These are phyloP conservation scores for Microbotryomycetes sp. DNA, from an alignment of 1,284 basidiomycete genomes.

Conservation along the genomic window DNA sequence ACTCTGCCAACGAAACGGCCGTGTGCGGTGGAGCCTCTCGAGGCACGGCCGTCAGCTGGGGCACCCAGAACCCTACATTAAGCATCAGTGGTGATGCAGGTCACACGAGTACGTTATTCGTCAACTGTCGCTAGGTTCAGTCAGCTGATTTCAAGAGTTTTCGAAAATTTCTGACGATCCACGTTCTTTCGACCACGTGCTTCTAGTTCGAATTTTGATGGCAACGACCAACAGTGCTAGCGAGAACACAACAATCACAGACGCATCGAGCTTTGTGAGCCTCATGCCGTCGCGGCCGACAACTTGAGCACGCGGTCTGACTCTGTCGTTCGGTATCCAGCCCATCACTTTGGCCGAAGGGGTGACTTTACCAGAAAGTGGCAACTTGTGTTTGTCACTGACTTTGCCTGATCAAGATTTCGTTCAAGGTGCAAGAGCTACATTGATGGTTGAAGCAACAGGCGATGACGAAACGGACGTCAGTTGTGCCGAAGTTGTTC, in stretches of 20 bases:
- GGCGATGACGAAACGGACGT: slow-evolving; percentile 12
- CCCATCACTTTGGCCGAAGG: slow-evolving; percentile 8
- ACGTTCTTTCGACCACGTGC: neutral
- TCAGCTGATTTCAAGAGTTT: too few relatives aligned
- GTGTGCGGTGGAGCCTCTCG: slow-evolving; percentile 17
- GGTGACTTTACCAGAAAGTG: slow-evolving; percentile 9
- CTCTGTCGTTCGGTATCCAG: neutral
- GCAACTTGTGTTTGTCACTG: slow-evolving; percentile 22
- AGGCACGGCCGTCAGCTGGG: slow-evolving; percentile 7
- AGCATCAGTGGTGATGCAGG: slow-evolving; percentile 17
- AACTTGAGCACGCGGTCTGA: too few relatives aligned
- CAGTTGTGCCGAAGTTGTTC: slow-evolving; percentile 16
- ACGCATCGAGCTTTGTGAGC: slow-evolving; percentile 13
- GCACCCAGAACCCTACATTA: slow-evolving; percentile 9
- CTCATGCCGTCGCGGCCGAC: neutral
- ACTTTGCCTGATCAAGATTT: neutral
- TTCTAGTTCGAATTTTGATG: slow-evolving; percentile 3
- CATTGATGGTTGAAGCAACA: slow-evolving; percentile 16
- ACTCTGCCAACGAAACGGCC: slow-evolving; percentile 14
- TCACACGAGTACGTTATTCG: slow-evolving; percentile 1
- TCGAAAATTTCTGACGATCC: too few relatives aligned
- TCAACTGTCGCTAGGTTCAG: too few relatives aligned
- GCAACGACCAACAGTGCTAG: slow-evolving; percentile 6
- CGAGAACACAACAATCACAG: neutral
- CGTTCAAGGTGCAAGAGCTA: slow-evolving; percentile 1